These are phyloP conservation scores for Colletotrichum godetiae DNA, from an alignment of 2,329 filamentous ascomycete genomes.

Conservation along the genomic window DNA sequence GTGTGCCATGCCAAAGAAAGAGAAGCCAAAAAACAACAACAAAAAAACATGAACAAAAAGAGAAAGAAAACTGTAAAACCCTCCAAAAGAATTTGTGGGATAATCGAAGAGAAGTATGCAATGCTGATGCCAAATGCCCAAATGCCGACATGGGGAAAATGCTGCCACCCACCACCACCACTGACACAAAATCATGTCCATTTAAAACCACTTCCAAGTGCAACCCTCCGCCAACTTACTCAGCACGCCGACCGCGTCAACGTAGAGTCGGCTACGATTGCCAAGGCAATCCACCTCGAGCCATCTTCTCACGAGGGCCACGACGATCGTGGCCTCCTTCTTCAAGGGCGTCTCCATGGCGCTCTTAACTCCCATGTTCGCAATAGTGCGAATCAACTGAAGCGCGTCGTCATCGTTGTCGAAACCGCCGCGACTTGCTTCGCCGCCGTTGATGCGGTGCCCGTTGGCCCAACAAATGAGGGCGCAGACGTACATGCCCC, in stretches of 20 bases:
- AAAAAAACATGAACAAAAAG: background rate
- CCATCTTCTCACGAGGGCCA: constrained; percentile 59
- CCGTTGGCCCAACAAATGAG: constrained; percentile 71
- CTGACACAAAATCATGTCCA: background rate
- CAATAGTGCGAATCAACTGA: constrained; percentile 53
- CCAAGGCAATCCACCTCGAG: constrained; percentile 63
- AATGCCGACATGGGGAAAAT: background rate
- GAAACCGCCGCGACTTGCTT: constrained; percentile 37
- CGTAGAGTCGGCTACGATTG: constrained; percentile 59
- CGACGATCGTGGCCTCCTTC: constrained; percentile 56
- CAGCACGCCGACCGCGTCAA: constrained; percentile 65
- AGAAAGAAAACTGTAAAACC: background rate
- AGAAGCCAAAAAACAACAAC: background rate
- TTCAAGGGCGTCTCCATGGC: constrained; percentile 51
- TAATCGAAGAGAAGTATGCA: background rate
- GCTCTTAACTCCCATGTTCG: constrained; percentile 52
- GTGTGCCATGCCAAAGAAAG: background rate
- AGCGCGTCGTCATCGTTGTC: constrained; percentile 41
- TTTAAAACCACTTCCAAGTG: constrained; percentile 33
- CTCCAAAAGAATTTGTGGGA: background rate
- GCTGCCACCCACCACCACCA: background rate
- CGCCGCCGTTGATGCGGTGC: constrained; percentile 42
- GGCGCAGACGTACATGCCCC: constrained; percentile 66
- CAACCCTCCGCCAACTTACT: constrained; percentile 59
- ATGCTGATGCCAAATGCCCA: background rate